Evolutionary conservation across 805 yeast genomes (phyloP), one percentile per base, ranked within the genome.

Genomic region (Metschnikowia proteae): DNA sequence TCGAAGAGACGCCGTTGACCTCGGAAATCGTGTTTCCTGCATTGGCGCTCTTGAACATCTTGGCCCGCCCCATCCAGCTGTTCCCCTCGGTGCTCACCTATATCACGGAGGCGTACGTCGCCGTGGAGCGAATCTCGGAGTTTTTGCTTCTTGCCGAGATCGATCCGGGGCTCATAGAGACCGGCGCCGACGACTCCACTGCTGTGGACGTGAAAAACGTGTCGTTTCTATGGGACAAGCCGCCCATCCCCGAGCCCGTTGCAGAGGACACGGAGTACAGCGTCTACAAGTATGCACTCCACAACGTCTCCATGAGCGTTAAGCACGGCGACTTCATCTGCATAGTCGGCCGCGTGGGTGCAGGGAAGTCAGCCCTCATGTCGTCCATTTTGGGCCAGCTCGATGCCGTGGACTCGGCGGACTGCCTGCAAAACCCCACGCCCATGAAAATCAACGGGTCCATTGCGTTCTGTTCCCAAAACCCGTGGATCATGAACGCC

Each of bases 11-110:
- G 7, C 85, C 87, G 1, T 68, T 84, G 55, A 76, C 87, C 5
- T 82, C 89, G 9, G 86, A 83, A 38, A 73, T 84, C 50, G 84
- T 83, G 5, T 84, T 84, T 62, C 89, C 90, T 10, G 81, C 88
- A 2, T 68, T 84, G 50, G 67, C 88, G 1, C 66, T 84, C 46
- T 80, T 84, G 57, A 78, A 80, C 51, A 63, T 84, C 50, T 61
- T 84, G 37, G 74, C 83, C 4, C 79, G 72, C 37, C 87, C 88
- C 6, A 76, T 84, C 29, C 73, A 74, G 58, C 75, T 76, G 8
- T 73, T 84, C 43, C 91, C 91, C 0, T 65, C 74, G 1, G 67
- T 80, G 29, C 74, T 83, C 35, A 81, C 81, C 4, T 70, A 80
- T 3, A 58, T 82, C 48, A 75, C 83, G 47, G 88, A 84, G 58